A percentile compares a stretch with the other conserved stretches of the same genome.
These are phyloP conservation scores for Candida rishiriensis DNA, from an alignment of 805 yeast genomes.

Conservation along the genomic window DNA sequence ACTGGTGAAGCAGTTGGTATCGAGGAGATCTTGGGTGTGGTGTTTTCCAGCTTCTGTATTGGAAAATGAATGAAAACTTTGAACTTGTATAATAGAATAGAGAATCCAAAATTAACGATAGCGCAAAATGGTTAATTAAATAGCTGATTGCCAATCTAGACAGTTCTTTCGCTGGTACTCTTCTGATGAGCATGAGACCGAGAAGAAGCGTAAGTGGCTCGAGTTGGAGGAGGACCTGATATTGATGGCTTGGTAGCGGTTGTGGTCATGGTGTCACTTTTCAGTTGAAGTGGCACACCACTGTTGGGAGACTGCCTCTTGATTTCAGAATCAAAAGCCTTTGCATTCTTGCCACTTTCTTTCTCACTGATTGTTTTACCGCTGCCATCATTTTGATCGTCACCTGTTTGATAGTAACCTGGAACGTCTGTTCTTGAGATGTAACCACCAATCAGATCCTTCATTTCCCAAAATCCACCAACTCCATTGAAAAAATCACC, in stretches of 20 bases:
- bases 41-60: conserved; percentile 88
- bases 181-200: no score
- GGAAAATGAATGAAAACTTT: conserved; percentile 57
- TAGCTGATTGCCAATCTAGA: no score
- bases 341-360: background rate
- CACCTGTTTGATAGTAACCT: conserved; percentile 8
- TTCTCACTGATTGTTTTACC: background rate
- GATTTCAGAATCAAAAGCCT: background rate
- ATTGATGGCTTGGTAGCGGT: no score
- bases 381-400: background rate
- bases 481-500: conserved; percentile 22
- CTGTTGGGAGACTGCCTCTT: background rate
- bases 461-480: conserved; percentile 36
- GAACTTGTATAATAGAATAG: background rate
- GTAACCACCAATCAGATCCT: conserved; percentile 27
- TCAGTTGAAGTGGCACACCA: no score
- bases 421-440: conserved; percentile 22
- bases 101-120: background rate
- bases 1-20: conserved; percentile 87
- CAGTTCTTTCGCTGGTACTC: no score
- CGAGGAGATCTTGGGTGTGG: conserved; percentile 87
- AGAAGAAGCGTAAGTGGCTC: no score
- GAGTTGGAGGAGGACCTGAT: no score
- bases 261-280: no score
- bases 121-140: no score